Base-by-base conservation (phyloP, 306 rosid species). In the Chamaecrista fasciculata region DNA sequence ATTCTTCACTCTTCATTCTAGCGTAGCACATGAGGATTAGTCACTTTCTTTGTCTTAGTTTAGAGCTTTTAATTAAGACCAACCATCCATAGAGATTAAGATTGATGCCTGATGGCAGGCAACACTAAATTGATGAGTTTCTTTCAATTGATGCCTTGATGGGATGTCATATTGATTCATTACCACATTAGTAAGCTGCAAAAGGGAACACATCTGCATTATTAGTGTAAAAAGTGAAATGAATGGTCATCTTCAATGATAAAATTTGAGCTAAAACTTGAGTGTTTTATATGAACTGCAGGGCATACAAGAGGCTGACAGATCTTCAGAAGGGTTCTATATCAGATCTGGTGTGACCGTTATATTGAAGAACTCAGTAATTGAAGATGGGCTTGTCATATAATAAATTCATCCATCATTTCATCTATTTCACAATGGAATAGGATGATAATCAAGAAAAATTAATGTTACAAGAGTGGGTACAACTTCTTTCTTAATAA, bases 241-340 rank as follows among this genome's bases (percentile, higher is more conserved):
- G 31, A 14, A 61, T 16, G 21, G 5, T 36, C 40, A 48, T 71
- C 9, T 18, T 47, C 37, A 14, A 33, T 24, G 1, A 12, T 61
- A 9, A 24, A 28, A 21, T 19, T 2, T 50, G 31, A 47, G 37
- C 63, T 62, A 50, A 72, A 50, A 40, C 29, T 63, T 7, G 5
- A 60, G 48, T 8, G 14, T n/a, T 37, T 36, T 51, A 29, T 48
- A 12, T 49, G 43, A 37, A 47, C 53, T 69, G 79, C 84, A 89
- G 92, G 88, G 92, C 14, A 63, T 89, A 25, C 88, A 86, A 75
- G 96, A 89, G 81, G 90, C 85, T 14, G 92, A 89, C 53, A 89
- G 90, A 84, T 73, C 96, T 68, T 76, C 81, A 14, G 84, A 89
- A 68, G 92, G 92, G 62, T 83, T 89, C 60, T 84, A 89, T 78